Conservation (phyloP, 2,329 filamentous ascomycete genomes). For the Ophiostoma montium region DNA sequence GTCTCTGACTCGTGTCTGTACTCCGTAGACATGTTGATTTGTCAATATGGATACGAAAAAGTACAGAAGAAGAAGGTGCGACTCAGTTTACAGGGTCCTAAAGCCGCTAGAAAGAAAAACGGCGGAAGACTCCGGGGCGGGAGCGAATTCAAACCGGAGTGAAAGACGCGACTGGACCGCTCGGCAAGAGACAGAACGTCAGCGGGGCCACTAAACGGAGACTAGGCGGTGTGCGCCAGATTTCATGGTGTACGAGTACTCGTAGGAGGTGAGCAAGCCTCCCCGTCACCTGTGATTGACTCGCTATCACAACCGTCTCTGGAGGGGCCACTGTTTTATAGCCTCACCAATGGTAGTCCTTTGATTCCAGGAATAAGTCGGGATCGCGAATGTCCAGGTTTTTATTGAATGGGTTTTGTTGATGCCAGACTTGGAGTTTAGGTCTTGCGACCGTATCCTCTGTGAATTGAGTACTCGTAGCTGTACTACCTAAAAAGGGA, state of each 20-base stretch:
- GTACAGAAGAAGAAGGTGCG: not conserved
- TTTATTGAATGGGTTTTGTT: not conserved
- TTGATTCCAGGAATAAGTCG: constrained; percentile 6
- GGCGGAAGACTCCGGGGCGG: constrained; percentile 11
- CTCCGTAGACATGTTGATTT: not conserved
- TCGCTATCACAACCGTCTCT: not conserved
- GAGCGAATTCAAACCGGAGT: constrained; percentile 8
- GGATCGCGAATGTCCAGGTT: not conserved
- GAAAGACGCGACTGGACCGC: not conserved
- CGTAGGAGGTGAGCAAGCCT: not conserved
- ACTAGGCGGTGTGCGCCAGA: no score
- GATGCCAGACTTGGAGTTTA: not conserved
- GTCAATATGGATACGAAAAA: not conserved
- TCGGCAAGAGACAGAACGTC: no score
- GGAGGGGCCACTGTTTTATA: not conserved
- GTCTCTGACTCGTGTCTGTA: constrained; percentile 8
- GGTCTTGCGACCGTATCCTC: not conserved
- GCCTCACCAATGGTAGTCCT: constrained; percentile 1
- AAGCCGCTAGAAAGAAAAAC: not conserved
- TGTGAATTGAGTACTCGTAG: not conserved
- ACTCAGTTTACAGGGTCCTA: not conserved
- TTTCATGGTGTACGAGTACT: no score
- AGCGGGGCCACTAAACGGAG: no score
- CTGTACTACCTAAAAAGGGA: not conserved
- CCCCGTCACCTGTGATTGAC: not conserved